These are phyloP conservation scores for Oryza meyeriana DNA, from an alignment of 176 grass and related monocot species.

Conservation along the genomic window DNA sequence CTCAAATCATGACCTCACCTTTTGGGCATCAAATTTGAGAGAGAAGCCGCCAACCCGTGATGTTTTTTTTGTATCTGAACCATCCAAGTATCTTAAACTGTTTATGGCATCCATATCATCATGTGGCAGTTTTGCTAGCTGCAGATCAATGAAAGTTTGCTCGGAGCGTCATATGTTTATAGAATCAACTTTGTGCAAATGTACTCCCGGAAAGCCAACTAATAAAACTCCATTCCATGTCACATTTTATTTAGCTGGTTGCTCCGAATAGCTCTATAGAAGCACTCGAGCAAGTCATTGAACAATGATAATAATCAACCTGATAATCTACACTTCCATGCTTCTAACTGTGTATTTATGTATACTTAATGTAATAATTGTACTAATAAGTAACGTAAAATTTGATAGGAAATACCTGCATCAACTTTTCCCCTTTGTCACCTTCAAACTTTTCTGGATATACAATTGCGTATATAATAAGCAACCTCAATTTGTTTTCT, in stretches of 20 bases:
- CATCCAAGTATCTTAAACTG: constrained; percentile 69
- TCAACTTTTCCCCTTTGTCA: constrained; percentile 89
- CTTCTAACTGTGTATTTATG: constrained; percentile 16
- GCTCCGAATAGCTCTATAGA: neutral
- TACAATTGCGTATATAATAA: constrained; percentile 85
- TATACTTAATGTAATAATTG: neutral
- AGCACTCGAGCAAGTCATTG: neutral
- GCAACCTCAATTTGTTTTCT: constrained; percentile 91
- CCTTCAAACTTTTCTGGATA: constrained; percentile 97
- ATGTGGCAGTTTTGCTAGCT: constrained; percentile 84
- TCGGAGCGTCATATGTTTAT: neutral
- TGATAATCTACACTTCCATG: neutral
- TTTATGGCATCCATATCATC: constrained; percentile 76
- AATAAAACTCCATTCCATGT: neutral
- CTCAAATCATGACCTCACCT: constrained; percentile 41
- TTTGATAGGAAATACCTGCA: constrained; percentile 64
- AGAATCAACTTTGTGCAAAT: neutral
- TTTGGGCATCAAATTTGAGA: constrained; percentile 84
- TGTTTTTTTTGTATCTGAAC: constrained; percentile 55
- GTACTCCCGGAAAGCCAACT: neutral
- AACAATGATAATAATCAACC: neutral
- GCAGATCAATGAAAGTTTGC: constrained; percentile 22
- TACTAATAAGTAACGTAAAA: constrained; percentile 14
- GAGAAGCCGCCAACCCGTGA: constrained; percentile 52
- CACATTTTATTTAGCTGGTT: neutral